These are phyloP conservation scores for Mucor velutinosus DNA, from an alignment of 371 early-diverging fungal species.

Conservation along the genomic window DNA sequence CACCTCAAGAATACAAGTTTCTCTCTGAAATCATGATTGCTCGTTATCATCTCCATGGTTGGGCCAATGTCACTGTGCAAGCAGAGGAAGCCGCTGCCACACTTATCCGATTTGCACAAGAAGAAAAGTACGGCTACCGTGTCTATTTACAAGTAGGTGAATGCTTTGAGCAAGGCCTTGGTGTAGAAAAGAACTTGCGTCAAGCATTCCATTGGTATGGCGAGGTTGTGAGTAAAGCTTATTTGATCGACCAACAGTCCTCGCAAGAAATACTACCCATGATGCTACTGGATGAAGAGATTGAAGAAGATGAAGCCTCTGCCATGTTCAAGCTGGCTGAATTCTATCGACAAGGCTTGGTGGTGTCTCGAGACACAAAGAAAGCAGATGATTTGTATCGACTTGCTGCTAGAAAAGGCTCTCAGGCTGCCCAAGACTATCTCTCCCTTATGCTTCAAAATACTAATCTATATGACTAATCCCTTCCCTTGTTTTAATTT, in stretches of 20 bases:
- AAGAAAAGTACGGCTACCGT: slow-evolving; percentile 17
- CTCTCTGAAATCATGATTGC: slow-evolving; percentile 37
- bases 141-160: slow-evolving; percentile 42
- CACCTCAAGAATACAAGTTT: slow-evolving; percentile 21
- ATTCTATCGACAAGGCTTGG: slow-evolving; percentile 36
- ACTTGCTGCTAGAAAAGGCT: slow-evolving; percentile 31
- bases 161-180: slow-evolving; percentile 88
- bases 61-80: slow-evolving; percentile 30
- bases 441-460: slow-evolving; percentile 14
- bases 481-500: not conserved
- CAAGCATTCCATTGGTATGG: slow-evolving; percentile 85
- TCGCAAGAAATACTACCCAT: not conserved
- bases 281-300: slow-evolving; percentile 45
- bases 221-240: slow-evolving; percentile 46
- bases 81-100: slow-evolving; percentile 26
- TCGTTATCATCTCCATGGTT: slow-evolving; percentile 43
- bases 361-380: slow-evolving; percentile 11
- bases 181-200: slow-evolving; percentile 65
- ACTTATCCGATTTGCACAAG: slow-evolving; percentile 33
- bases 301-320: slow-evolving; percentile 28
- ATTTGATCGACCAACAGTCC: not conserved
- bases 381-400: slow-evolving; percentile 31
- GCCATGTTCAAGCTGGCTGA: slow-evolving; percentile 43
- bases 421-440: slow-evolving; percentile 24
- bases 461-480: slow-evolving; percentile 8